Base-by-base conservation (phyloP, 129 eudicot genomes). In the Logfia minima region DNA sequence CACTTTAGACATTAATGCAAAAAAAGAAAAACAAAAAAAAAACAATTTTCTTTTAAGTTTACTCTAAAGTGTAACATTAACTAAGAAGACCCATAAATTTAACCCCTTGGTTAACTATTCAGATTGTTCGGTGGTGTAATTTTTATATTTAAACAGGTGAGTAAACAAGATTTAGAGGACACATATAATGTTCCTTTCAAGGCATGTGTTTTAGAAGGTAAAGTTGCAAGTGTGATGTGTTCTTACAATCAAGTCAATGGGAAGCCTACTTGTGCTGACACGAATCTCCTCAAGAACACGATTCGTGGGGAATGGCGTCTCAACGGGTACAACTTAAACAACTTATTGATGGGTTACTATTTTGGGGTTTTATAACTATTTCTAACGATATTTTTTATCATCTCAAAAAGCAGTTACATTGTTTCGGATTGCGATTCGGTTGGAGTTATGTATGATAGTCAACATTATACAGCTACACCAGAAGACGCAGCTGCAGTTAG, bases 401-500 rank as follows among this genome's bases (percentile, higher is more conserved):
- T 66, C 21, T 48, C 10, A 2, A 29, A 21, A 55, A 43, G 16
- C 28, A 93, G 98, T 34, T 94, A 94, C 70, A 91, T 94, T 22
- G 99, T 94, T 2, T 94, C 99, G 0, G 99, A 94, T 68, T 94
- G 99, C 66, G 99, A 94, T 74, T 94, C 99, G 4, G 96, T 94
- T 48, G 93, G 83, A 22, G 96, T 91, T 45, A 35, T 91, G 70
- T 89, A 60, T 64, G 79, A 84, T 4, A 48, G 39, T n/a, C 97
- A 94, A 74, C 97, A 91, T 75, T 91, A 83, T 65, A 94, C 97
- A 0, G 77, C 72, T 17, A 91, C 97, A 61, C 97, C 99, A 9
- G 99, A 94, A 80, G 99, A 94, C 70, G 92, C 99, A 26, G 99
- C 88, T 3, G 96, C 99, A 0, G 87, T 43, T 51, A 77, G 92